Percentiles rank a stretch among this genome's conserved stretches.
These are phyloP conservation scores for Alternaria gaisen DNA, from an alignment of 2,329 filamentous ascomycete genomes.

Conservation along the genomic window DNA sequence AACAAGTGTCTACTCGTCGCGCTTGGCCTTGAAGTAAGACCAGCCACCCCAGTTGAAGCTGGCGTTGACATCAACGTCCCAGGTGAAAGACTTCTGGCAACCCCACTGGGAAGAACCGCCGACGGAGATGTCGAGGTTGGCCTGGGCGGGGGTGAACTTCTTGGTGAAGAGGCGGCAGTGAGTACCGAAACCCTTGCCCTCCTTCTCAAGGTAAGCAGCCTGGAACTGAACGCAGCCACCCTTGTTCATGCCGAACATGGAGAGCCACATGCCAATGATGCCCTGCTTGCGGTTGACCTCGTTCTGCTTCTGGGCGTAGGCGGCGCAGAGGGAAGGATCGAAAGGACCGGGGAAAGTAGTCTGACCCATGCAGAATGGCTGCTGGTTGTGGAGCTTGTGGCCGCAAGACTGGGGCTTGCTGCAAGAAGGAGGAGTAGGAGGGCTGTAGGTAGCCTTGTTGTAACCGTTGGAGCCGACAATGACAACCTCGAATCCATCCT, in stretches of 20 bases:
- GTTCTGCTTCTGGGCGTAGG: conserved; percentile 37
- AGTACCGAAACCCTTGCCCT: conserved; percentile 32
- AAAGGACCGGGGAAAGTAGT: conserved; percentile 39
- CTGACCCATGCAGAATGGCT: conserved; percentile 37
- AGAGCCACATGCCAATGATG: conserved; percentile 20
- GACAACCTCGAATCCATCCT: conserved; percentile 39
- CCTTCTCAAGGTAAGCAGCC: conserved; percentile 35
- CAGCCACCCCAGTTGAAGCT: conserved; percentile 32
- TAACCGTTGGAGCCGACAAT: conserved; percentile 47
- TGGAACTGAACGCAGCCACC: conserved; percentile 37
- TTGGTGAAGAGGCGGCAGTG: conserved; percentile 41
- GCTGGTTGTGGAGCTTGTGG: conserved; percentile 34
- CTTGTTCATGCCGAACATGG: conserved; percentile 32
- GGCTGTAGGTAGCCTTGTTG: conserved; percentile 33
- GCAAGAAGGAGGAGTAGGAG: conserved; percentile 31
- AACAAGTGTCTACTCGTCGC: conserved; percentile 17
- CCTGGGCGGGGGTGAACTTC: conserved; percentile 29
- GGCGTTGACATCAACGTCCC: conserved; percentile 31
- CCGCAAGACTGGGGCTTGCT: conserved; percentile 35
- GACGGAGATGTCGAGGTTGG: conserved; percentile 30
- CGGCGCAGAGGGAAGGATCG: conserved; percentile 35
- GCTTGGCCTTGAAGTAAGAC: conserved; percentile 13
- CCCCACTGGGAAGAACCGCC: conserved; percentile 25
- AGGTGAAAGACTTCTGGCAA: conserved; percentile 38
- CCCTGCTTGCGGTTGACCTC: conserved; percentile 29